Evolutionary conservation across 495 filamentous ascomycete species (phyloP).

Genomic region (Lasiosphaeris hirsuta): DNA sequence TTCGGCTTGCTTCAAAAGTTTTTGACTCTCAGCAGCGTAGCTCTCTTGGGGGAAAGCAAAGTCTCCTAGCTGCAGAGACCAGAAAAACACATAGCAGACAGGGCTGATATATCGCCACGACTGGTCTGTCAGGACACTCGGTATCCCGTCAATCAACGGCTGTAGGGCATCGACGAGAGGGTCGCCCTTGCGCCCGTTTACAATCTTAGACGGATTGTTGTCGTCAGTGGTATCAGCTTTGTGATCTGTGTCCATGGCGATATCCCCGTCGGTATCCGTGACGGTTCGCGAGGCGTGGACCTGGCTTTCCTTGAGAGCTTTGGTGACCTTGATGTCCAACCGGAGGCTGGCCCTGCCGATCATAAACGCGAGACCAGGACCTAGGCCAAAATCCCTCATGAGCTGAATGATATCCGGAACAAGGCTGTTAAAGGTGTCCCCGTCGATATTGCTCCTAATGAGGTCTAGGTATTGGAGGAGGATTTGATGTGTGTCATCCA

Average conservation of each 20-base stretch:
- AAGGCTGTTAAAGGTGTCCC: constrained; percentile 73
- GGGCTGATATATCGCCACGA: constrained; percentile 66
- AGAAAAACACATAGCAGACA: constrained; percentile 87
- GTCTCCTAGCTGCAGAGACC: constrained; percentile 82
- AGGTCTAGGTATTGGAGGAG: constrained; percentile 87
- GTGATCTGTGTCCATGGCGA: constrained; percentile 29
- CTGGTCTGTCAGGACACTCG: constrained; percentile 55
- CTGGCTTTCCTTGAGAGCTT: constrained; percentile 25
- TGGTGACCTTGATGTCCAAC: constrained; percentile 33
- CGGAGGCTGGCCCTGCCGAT: constrained; percentile 70
- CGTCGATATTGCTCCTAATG: constrained; percentile 70
- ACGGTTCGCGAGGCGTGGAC: constrained; percentile 20
- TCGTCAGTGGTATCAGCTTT: constrained; percentile 10
- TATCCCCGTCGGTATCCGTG: constrained; percentile 41
- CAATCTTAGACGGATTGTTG: constrained; percentile 13
- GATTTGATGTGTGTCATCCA: constrained; percentile 84
- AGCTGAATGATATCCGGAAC: constrained; percentile 74
- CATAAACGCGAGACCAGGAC: constrained; percentile 81
- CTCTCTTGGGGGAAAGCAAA: constrained; percentile 66
- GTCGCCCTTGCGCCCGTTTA: constrained; percentile 38
- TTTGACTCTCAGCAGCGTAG: constrained; percentile 68
- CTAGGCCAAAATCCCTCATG: constrained; percentile 75
- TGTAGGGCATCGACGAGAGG: constrained; percentile 73
- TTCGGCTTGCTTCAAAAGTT: constrained; percentile 57
- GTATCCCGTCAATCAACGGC: constrained; percentile 67